Base-by-base conservation (phyloP, 2,329 filamentous ascomycete genomes). In the Trichocomaceae sp. region DNA sequence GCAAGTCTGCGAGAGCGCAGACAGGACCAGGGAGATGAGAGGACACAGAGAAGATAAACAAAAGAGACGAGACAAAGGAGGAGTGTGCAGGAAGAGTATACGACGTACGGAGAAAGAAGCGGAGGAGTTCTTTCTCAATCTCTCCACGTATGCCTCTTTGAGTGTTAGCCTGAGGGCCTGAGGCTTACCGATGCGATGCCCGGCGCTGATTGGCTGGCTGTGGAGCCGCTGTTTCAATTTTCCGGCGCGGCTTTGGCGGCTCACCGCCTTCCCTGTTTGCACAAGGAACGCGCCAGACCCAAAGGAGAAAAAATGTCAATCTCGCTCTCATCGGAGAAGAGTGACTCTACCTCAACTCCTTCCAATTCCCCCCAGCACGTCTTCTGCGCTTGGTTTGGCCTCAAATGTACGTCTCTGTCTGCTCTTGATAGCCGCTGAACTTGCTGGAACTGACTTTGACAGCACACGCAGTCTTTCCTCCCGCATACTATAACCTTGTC, bases 111-210 rank as follows among this genome's bases (percentile, higher is more conserved):
- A n/a, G n/a, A n/a, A n/a, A n/a, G 23, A 26, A 7, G 3, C 23
- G 23, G 3, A 26, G 23, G 23, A 26, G 23, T 26, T 7, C 52
- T 47, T 29, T 57, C n/a, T n/a, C n/a, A n/a, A n/a, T 61, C 58
- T 61, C 61, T 64, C 65, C 65, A 67, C 64, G 62, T 65, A 62
- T 56, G 56, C 50, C 56, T 59, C 31, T 55, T 48, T 42, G 45
- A 45, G 23, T 26, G 23, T 26, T 26, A n/a, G n/a, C n/a, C n/a
- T n/a, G n/a, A n/a, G n/a, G n/a, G n/a, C n/a, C n/a, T n/a, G n/a
- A n/a, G n/a, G n/a, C n/a, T n/a, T n/a, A n/a, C n/a, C 35, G 50
- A 22, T 31, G 39, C 35, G 29, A 22, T 47, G 53, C 51, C 8
- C 12, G 26, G 26, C 20, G 19, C 19, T 52, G 50, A 52, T 52